Conservation (phyloP, 1,284 basidiomycete species). For the Chondrostereum purpureum region DNA sequence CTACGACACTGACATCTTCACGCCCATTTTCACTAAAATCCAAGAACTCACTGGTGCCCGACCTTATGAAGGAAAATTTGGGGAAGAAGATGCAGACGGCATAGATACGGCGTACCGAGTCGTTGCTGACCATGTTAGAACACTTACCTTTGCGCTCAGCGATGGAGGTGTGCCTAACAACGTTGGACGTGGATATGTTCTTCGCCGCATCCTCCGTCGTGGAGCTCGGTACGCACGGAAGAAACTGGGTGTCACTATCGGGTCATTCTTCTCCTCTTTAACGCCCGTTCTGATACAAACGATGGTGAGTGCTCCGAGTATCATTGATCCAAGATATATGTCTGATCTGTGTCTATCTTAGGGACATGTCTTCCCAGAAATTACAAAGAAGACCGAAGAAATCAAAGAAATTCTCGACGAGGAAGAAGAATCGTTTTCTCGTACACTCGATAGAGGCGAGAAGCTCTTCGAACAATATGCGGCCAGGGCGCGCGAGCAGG, state of each 20-base stretch:
- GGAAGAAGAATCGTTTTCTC: constrained; percentile 95
- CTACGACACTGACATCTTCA: constrained; percentile 96
- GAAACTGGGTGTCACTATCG: constrained; percentile 92
- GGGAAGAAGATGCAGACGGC: constrained; percentile 88
- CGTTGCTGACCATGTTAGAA: constrained; percentile 94
- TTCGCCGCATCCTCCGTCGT: constrained; percentile 86
- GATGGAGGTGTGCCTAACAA: constrained; percentile 97
- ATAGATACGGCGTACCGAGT: constrained; percentile 98
- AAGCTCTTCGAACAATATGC: constrained; percentile 94
- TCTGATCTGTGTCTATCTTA: constrained; percentile 23
- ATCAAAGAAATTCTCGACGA: constrained; percentile 96
- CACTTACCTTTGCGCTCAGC: constrained; percentile 90
- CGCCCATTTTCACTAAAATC: constrained; percentile 84
- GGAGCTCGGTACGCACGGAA: constrained; percentile 94
- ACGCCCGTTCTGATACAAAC: constrained; percentile 86
- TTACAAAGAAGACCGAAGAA: constrained; percentile 77
- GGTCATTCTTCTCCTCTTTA: constrained; percentile 91
- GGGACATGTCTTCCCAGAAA: constrained; percentile 91
- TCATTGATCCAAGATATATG: constrained; percentile 5
- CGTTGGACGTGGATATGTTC: constrained; percentile 93
- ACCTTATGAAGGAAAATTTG: constrained; percentile 86
- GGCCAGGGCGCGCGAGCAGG: constrained; percentile 58
- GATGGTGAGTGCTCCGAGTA: constrained; percentile 52
- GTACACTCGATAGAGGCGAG: constrained; percentile 95
- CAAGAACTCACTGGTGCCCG: constrained; percentile 87